Conservation (phyloP, 2,329 filamentous ascomycete genomes). For the Trichophyton mentagrophytes region DNA sequence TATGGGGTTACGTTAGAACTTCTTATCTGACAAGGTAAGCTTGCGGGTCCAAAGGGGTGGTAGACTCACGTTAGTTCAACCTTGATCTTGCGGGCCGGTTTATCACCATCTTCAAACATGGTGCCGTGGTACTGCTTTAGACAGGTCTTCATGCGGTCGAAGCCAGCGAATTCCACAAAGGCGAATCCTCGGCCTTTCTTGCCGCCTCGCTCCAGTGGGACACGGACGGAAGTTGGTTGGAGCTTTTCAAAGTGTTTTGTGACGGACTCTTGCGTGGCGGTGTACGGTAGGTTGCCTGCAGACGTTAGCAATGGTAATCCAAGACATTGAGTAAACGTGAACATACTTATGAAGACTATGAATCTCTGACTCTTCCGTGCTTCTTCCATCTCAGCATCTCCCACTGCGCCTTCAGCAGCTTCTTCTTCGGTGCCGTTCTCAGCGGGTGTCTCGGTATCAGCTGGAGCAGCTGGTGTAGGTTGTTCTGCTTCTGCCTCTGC, state of each 20-base stretch:
- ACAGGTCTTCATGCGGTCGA: slow-evolving; percentile 84
- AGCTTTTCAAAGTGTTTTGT: slow-evolving; percentile 66
- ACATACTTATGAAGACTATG: slow-evolving; percentile 62
- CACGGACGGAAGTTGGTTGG: slow-evolving; percentile 56
- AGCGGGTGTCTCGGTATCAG: slow-evolving; percentile 11
- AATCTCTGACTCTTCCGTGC: slow-evolving; percentile 43
- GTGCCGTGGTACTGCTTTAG: slow-evolving; percentile 84
- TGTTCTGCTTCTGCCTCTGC: slow-evolving; percentile 17
- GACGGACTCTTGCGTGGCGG: slow-evolving; percentile 58
- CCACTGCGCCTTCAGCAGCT: slow-evolving; percentile 12
- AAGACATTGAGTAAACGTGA: slow-evolving; percentile 5
- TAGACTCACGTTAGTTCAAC: slow-evolving; percentile 69
- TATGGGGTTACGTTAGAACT: neutral
- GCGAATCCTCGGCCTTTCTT: slow-evolving; percentile 61
- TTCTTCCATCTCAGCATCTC: slow-evolving; percentile 11
- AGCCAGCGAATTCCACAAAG: slow-evolving; percentile 79
- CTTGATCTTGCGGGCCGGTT: slow-evolving; percentile 62
- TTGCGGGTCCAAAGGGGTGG: neutral
- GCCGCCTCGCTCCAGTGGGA: slow-evolving; percentile 54
- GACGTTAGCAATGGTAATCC: slow-evolving; percentile 7
- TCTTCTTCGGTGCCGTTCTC: slow-evolving; percentile 11
- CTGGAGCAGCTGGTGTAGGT: slow-evolving; percentile 6
- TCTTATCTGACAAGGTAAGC: neutral
- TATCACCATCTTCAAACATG: slow-evolving; percentile 50
- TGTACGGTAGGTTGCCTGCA: slow-evolving; percentile 75